These are phyloP conservation scores for Laburnicola sp. DNA, from an alignment of 2,329 filamentous ascomycete genomes.

Conservation along the genomic window DNA sequence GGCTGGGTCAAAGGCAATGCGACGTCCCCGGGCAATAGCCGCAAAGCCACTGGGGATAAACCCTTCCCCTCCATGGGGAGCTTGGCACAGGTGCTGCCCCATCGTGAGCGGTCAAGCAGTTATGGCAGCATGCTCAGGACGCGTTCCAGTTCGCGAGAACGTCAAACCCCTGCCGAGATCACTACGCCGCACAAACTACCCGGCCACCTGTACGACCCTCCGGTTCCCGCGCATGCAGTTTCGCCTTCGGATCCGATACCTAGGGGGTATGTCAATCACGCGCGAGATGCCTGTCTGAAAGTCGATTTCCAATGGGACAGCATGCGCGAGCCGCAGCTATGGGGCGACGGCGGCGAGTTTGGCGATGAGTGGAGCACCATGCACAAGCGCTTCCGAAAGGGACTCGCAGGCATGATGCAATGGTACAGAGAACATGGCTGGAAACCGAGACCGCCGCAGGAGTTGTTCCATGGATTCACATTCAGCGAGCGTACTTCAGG, in stretches of 20 bases:
- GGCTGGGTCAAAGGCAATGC: conserved; percentile 55
- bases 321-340: conserved; percentile 73
- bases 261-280: conserved; percentile 84
- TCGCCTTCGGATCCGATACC: conserved; percentile 81
- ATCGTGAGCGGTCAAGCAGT: conserved; percentile 54
- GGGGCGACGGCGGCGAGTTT: conserved; percentile 84
- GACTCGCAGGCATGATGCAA: conserved; percentile 74
- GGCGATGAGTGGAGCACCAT: conserved; percentile 96
- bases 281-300: conserved; percentile 79
- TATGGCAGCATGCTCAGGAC: conserved; percentile 28
- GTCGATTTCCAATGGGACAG: conserved; percentile 98
- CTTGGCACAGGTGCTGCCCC: conserved; percentile 44
- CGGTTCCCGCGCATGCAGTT: conserved; percentile 80
- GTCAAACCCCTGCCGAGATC: conserved; percentile 21
- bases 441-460: conserved; percentile 31
- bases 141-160: conserved; percentile 32
- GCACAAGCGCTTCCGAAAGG: conserved; percentile 85
- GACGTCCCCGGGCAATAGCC: conserved; percentile 15
- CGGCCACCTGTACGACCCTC: conserved; percentile 66
- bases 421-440: conserved; percentile 70
- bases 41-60: conserved; percentile 25
- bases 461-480: conserved; percentile 38
- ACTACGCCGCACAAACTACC: conserved; percentile 25
- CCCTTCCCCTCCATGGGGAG: conserved; percentile 36
- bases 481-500: conserved; percentile 37